Base-by-base conservation (phyloP, 2,329 filamentous ascomycete genomes). In the Chaetothyriales sp. region DNA sequence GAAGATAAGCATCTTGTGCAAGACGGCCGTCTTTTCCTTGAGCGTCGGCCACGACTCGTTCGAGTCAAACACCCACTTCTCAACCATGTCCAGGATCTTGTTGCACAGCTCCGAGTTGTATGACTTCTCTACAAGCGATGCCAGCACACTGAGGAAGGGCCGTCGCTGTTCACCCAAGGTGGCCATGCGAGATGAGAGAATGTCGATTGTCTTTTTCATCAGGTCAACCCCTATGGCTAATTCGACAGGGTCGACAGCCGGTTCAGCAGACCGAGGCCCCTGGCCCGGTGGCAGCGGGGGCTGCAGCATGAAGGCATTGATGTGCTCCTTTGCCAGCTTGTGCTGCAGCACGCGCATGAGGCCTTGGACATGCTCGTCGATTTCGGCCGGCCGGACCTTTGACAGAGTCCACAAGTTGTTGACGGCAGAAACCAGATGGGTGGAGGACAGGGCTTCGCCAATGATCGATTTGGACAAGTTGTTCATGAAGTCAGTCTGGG, bases 1-100 rank as follows among this genome's bases (percentile, higher is more conserved):
- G 59, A 98, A 98, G 0, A 89, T 82, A 15, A 96, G 72, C 92
- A 99, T 99, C 70, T 98, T 99, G 61, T 94, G 89, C n/a, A 99
- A 71, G 1, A 99, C 92, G 1, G 93, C 93, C 0, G 90, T 96
- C 72, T 98, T 98, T 68, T 98, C 93, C 66, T 99, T 99, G 1
- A 98, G 75, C 0, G 92, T 98, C 0, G 92, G 92, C 76, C 92
- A 95, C 1, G 88, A 92, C 56, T 95, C 92, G 52, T 87, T 89
- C 0, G 87, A 92, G 57, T 87, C 80, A 72, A 99, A 98, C 5
- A 98, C 86, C 93, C 93, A 99, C 28, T 76, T 78, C 64, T 96
- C 90, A 3, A 95, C 90, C 78, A 98, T 90, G 48, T 83, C 80
- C 25, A 99, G 72, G 50, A 98, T 89, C 70, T 95, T 95, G 62